Evolutionary conservation across 1,139 yeast genomes (phyloP), one percentile per base, ranked within the genome.

Genomic region (Yamadazyma songkhlaensis): DNA sequence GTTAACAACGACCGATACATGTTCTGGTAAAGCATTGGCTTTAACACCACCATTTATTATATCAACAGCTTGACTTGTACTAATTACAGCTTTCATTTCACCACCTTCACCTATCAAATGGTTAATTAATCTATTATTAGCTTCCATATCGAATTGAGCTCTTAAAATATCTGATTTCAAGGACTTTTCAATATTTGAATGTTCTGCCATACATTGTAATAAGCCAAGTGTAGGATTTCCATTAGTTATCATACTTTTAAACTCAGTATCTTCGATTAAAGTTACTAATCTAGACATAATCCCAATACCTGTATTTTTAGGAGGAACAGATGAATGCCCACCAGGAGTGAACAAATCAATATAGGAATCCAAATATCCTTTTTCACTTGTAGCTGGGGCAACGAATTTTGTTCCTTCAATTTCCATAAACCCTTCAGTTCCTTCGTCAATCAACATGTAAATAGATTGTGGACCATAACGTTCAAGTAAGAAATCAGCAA

Each of bases 21-120:
- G 69, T 52, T 85, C 94, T 1, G 95, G 95, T 40, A 85, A 64
- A 2, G 92, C 90, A 52, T 84, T 84, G 25, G 79, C 64, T 56
- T 84, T 84, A 31, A 74, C 73, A 13, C 92, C 92, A 8, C 90
- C 90, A n/a, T 60, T 49, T 35, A 84, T 65, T 9, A 81, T 66
- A 54, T 84, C 89, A n/a, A 77, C 67, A 0, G 89, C 86, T 53
- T 81, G 87, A 6, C 86, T 73, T 1, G 89, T 81, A 34, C 72
- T 67, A 36, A 83, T 64, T 22, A 78, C 57, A 49, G 67, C 78
- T 42, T 70, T 73, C 5, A 58, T 47, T 1, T 29, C 42, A 2
- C 25, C 35, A 15, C 53, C 46, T 10, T 46, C 30, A 11, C 42
- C 34, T 7, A 12, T 9, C 37, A 73, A 55, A 44, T 61, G 62